Base-by-base conservation (phyloP, 192 early-diverging fungal genomes). In the Linnemannia zychae region DNA sequence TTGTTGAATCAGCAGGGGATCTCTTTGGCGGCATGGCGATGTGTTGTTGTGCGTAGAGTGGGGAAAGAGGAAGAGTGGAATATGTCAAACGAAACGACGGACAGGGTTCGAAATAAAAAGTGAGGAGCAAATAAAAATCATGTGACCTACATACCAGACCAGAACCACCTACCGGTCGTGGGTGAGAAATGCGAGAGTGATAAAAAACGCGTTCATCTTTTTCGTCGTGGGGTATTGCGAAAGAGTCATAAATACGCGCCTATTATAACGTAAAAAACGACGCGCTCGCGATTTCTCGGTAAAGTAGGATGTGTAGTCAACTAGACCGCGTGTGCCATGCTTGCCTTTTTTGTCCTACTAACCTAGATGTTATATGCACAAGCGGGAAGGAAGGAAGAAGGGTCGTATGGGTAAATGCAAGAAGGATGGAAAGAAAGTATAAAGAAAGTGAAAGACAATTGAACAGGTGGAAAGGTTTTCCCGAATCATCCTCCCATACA, bases 11-110 rank as follows among this genome's bases (percentile, higher is more conserved):
- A 17, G 65, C 24, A 4, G 81, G 46, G 6, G 69, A 16, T 76
- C 50, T 78, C 46, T 84, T 78, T 20, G 81, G 70, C 37, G 81
- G 69, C 74, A 76, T 76, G 16, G 67, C 9, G 15, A 37, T 74
- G 40, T 33, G 18, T 60, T 48, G 28, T n/a, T 24, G 24, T 1
- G 3, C 15, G n/a, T 15, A 15, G 20, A 63, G n/a, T 79, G 40
- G 52, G 47, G 38, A 40, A 63, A 18, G 17, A 36, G 50, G 13
- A 5, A 38, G 20, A 40, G 20, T 40, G 31, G 38, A 18, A 36
- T 31, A 34, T 68, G 36, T 68, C 67, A 36, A 68, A 31, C 7
- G 67, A 37, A 37, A 36, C 7, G 67, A 18, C 57, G 17, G 7
- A n/a, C 24, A 24, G 7, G 22, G 11, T 75, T 15, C 13, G 46